phyloP scores from a whole-genome alignment of 371 early-diverging fungal genomes.

The Gilbertella persicaria region DNA sequence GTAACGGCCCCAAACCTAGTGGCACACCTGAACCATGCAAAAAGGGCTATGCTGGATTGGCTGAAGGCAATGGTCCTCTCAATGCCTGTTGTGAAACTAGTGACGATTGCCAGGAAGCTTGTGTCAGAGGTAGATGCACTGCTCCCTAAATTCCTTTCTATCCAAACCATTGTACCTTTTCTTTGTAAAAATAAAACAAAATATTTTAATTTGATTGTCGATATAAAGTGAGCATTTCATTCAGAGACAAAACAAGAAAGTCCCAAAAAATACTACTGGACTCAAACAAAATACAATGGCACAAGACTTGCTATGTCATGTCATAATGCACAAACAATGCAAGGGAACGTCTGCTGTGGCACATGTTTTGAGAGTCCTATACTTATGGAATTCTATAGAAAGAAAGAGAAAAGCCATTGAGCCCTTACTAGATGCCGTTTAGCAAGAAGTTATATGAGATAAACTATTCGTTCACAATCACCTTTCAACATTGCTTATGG shows the following conservation, averaged over 20 bases:
- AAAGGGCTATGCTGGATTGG: background rate
- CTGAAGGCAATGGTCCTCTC: slow-evolving; percentile 7
- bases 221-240: too few relatives aligned
- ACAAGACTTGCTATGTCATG: slow-evolving; percentile 92
- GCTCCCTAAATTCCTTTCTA: background rate
- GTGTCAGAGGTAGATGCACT: slow-evolving; percentile 12
- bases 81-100: slow-evolving; percentile 8
- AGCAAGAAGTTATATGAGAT: slow-evolving; percentile 75
- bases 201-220: too few relatives aligned
- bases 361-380: background rate
- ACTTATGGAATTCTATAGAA: slow-evolving; percentile 55
- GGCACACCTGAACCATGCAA: background rate
- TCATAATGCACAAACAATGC: slow-evolving; percentile 87
- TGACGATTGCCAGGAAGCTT: slow-evolving; percentile 12
- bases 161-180: too few relatives aligned
- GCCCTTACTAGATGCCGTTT: slow-evolving; percentile 93
- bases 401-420: slow-evolving; percentile 81
- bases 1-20: slow-evolving; percentile 3
- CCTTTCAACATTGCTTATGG: slow-evolving; percentile 95
- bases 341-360: slow-evolving; percentile 15
- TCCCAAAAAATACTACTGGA: too few relatives aligned
- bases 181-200: too few relatives aligned
- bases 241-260: too few relatives aligned
- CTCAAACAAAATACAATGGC: slow-evolving; percentile 87
- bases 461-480: slow-evolving; percentile 83